Percentiles rank a stretch among this genome's conserved stretches.
phyloP scores from a whole-genome alignment of 768 basidiomycete genomes.

The Kwoniella sp. region DNA sequence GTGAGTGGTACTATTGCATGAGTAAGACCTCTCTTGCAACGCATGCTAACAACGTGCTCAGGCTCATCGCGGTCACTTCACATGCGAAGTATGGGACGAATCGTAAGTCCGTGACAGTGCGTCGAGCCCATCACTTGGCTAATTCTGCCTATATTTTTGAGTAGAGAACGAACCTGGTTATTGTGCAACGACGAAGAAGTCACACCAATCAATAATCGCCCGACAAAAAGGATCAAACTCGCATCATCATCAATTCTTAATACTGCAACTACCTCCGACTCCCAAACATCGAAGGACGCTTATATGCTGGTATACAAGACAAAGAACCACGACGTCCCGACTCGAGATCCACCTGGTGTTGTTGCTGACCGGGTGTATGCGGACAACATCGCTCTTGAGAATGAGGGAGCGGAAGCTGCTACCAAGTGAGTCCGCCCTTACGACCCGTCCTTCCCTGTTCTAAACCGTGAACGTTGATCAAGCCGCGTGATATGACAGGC shows the following conservation, averaged over 20 bases:
- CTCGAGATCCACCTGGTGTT: slow-evolving; percentile 17
- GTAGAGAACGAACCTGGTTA: slow-evolving; percentile 75
- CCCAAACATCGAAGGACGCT: slow-evolving; percentile 70
- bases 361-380: slow-evolving; percentile 17
- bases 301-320: slow-evolving; percentile 91
- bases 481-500: slow-evolving; percentile 4
- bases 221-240: slow-evolving; percentile 8
- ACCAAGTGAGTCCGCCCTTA: slow-evolving; percentile 39
- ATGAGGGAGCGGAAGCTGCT: slow-evolving; percentile 19
- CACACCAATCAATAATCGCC: slow-evolving; percentile 61
- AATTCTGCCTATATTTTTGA: not conserved
- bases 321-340: not conserved
- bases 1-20: slow-evolving; percentile 66
- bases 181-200: slow-evolving; percentile 90
- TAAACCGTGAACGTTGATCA: slow-evolving; percentile 1
- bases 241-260: not conserved
- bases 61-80: slow-evolving; percentile 55
- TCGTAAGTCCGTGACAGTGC: too few species aligned
- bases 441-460: not conserved
- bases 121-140: too few species aligned
- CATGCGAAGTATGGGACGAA: slow-evolving; percentile 47
- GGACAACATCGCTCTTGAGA: slow-evolving; percentile 13
- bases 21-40: slow-evolving; percentile 71
- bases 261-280: slow-evolving; percentile 13
- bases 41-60: slow-evolving; percentile 54